Evolutionary conservation across 1,284 basidiomycete species (phyloP).

Genomic region (Cryptococcus sp.): DNA sequence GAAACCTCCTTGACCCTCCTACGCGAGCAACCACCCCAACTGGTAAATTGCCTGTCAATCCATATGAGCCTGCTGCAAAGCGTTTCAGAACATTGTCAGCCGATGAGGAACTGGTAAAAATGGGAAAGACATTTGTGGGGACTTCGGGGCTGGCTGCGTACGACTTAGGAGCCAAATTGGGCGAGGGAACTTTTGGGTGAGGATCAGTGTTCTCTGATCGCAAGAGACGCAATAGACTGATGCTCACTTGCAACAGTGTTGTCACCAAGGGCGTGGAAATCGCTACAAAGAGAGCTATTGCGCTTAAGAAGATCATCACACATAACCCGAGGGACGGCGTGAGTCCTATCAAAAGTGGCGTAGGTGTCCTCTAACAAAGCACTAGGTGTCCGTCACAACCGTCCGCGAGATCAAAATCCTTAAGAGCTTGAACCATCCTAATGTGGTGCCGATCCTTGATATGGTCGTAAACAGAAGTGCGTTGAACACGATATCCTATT

Average conservation of each 20-base stretch:
- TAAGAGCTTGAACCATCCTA: slow-evolving; percentile 81
- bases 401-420: slow-evolving; percentile 98
- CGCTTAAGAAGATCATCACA: slow-evolving; percentile 78
- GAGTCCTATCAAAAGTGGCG: slow-evolving; percentile 29
- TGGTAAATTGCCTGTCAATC: slow-evolving; percentile 1
- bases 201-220: slow-evolving; percentile 5
- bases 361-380: neutral
- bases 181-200: slow-evolving; percentile 93
- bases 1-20: slow-evolving; percentile 34
- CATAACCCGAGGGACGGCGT: slow-evolving; percentile 97
- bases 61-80: slow-evolving; percentile 21
- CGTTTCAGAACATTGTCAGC: slow-evolving; percentile 56
- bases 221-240: neutral
- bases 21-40: slow-evolving; percentile 20
- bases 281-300: slow-evolving; percentile 66
- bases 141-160: slow-evolving; percentile 78
- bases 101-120: slow-evolving; percentile 67
- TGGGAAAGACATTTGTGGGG: slow-evolving; percentile 70
- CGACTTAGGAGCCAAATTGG: slow-evolving; percentile 77
- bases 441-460: slow-evolving; percentile 84
- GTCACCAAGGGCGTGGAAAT: slow-evolving; percentile 81
- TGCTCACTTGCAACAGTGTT: slow-evolving; percentile 59
- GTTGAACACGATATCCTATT: slow-evolving; percentile 15
- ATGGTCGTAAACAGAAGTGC: slow-evolving; percentile 68
- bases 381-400: slow-evolving; percentile 77